Base-by-base conservation (phyloP, 768 basidiomycete species). In the Suillus tomentosus region DNA sequence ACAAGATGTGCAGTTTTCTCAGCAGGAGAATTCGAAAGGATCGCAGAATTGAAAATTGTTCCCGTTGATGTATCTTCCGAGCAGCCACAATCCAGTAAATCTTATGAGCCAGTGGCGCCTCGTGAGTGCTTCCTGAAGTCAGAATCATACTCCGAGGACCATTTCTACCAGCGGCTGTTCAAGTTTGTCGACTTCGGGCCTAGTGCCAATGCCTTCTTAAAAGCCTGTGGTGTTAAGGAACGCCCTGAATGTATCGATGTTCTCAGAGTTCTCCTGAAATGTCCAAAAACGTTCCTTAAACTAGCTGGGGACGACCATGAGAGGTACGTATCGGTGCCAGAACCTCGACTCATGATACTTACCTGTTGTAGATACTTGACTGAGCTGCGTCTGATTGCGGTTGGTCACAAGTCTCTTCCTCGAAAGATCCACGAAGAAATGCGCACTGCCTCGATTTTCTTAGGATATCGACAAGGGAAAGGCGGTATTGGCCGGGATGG, bases 231-330 rank as follows among this genome's bases (percentile, higher is more conserved):
- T 6, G 91, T 94, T n/a, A 89, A 87, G 68, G 85, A 85, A 39
- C 90, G 92, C 69, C 95, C 95, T 5, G 91, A 85, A 61, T 84
- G 91, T 5, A 87, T 91, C 63, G 92, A 94, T 74, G 82, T 93
- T 47, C 87, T 85, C 1, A 80, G 82, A 57, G 87, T 86, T 58
- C 75, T 94, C 34, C 72, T 95, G 10, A 79, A 79, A 8, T 80
- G 91, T 75, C 89, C 92, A 22, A 78, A 78, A 42, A 76, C 80
- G 56, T 92, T 95, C 72, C 88, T 88, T 66, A 75, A 85, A 24
- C 76, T 90, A 6, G 84, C 90, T 2, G 85, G 83, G 27, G 5
- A 89, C 0, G 17, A 89, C 0, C 79, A 83, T 3, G 81, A 82
- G 31, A 82, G 83, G 90, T 94, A 71, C 69, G 84, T 65, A 19